Conservation (phyloP, 768 basidiomycete species). For the Lactarius hengduanensis region DNA sequence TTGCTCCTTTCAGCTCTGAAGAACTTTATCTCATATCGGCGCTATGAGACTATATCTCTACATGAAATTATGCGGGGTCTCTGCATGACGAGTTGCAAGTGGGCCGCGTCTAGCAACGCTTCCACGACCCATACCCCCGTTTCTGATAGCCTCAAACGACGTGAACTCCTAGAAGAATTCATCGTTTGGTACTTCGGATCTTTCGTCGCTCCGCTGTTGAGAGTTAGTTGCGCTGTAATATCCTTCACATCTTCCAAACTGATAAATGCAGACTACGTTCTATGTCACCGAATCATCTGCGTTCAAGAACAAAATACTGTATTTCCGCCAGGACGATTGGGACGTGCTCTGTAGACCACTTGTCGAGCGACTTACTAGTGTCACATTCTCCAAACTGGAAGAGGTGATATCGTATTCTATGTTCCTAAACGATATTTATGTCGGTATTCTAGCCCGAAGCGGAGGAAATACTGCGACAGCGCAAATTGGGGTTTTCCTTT, state of each 20-base stretch:
- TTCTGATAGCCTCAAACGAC: constrained; percentile 70
- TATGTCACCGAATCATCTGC: constrained; percentile 92
- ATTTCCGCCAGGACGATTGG: constrained; percentile 97
- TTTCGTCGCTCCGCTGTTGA: constrained; percentile 75
- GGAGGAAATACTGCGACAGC: constrained; percentile 62
- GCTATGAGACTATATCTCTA: constrained; percentile 78
- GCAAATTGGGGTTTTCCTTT: constrained; percentile 79
- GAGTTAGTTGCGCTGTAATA: constrained; percentile 45
- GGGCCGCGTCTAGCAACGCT: constrained; percentile 57
- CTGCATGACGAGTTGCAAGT: constrained; percentile 70
- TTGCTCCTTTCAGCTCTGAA: constrained; percentile 55
- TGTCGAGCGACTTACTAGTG: constrained; percentile 64
- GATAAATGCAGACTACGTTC: constrained; percentile 69
- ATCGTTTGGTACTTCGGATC: constrained; percentile 94
- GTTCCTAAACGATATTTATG: neutral
- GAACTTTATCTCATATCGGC: constrained; percentile 67
- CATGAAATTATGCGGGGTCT: constrained; percentile 79
- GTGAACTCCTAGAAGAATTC: constrained; percentile 83
- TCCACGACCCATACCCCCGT: constrained; percentile 48
- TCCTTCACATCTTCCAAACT: neutral
- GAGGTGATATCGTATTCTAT: constrained; percentile 47
- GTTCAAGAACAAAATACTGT: constrained; percentile 78
- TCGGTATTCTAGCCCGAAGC: constrained; percentile 54
- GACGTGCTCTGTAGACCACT: constrained; percentile 76
- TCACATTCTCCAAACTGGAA: constrained; percentile 69